These are phyloP conservation scores for Akanthomyces muscarius DNA, from an alignment of 2,329 filamentous ascomycete genomes.

Conservation along the genomic window DNA sequence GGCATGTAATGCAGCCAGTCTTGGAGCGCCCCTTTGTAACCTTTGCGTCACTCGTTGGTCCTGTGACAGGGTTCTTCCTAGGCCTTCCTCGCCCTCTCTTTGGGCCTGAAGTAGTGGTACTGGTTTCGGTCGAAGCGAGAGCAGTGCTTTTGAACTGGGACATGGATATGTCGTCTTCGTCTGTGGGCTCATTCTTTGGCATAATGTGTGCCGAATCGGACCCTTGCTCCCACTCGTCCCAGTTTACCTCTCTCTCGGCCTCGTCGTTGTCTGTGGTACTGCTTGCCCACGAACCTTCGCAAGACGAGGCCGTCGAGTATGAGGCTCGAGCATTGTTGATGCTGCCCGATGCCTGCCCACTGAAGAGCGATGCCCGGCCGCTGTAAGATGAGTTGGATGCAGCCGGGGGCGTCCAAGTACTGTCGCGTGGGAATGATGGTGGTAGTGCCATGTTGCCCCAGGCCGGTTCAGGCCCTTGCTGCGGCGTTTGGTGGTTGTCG, in stretches of 20 bases:
- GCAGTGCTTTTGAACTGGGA: constrained; percentile 46
- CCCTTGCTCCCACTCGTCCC: constrained; percentile 40
- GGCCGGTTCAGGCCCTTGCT: neutral
- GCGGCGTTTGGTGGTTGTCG: neutral
- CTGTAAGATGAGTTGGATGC: constrained; percentile 30
- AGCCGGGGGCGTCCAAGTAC: constrained; percentile 20
- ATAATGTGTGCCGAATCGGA: constrained; percentile 44
- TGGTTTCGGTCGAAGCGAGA: constrained; percentile 22
- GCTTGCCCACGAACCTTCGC: constrained; percentile 35
- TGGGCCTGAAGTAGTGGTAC: constrained; percentile 24
- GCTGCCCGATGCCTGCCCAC: constrained; percentile 38
- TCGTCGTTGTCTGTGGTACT: constrained; percentile 40
- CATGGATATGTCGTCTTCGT: constrained; percentile 50
- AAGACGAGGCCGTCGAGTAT: constrained; percentile 44
- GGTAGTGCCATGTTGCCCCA: neutral
- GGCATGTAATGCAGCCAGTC: constrained; percentile 64
- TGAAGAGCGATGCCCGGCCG: constrained; percentile 51
- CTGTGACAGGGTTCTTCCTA: constrained; percentile 70
- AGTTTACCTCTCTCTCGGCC: constrained; percentile 3
- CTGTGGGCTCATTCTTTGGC: constrained; percentile 54
- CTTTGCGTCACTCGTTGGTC: constrained; percentile 58
- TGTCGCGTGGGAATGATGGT: neutral
- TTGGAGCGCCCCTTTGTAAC: constrained; percentile 72
- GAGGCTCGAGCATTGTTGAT: neutral
- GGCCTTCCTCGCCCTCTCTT: constrained; percentile 75